Evolutionary conservation across 345 rosid species (phyloP), one percentile per base, ranked within the genome.

Genomic region (Linum usitatissimum): DNA sequence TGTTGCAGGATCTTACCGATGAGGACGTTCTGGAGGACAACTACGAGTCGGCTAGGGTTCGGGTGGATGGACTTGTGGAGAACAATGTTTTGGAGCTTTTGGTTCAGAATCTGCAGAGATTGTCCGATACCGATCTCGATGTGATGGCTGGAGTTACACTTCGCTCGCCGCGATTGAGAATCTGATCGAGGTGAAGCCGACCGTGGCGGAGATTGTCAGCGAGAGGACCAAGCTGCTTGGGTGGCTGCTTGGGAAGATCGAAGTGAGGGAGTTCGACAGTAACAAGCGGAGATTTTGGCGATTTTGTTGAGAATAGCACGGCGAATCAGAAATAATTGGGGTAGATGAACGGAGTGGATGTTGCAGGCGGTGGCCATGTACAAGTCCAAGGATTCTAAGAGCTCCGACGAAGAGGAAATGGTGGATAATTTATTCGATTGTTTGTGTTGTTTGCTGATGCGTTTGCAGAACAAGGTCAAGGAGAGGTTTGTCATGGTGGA

Each of bases 301-400:
- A 92, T 92, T 68, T 66, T 92, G 76, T 62, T 92, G 70, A 92
- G 73, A 87, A 79, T 64, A 85, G 96, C 67, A 71, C 78, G 17
- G 90, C 80, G 6, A 92, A 92, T 61, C 98, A 92, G 87, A 92
- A 86, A 78, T 82, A 80, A 59, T 39, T 92, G 51, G 98, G 96
- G 58, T 91, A 86, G 73, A 89, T 92, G 96, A 92, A 92, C 23
- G 98, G 98, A 4, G 94, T 92, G 65, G 98, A 92, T 65, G 93
- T 64, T 92, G 66, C 97, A 92, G 73, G 95, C 96, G 0, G 98
- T 92, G 70, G 93, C 97, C 0, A 81, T 87, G 86, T 92, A 90
- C 75, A 92, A 90, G 78, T 83, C 94, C 0, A 89, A 78, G 76
- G 98, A 92, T 64, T 97, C 98, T 0, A 92, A 83, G 83, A 84